Evolutionary conservation across 805 yeast genomes (phyloP).

Genomic region (Lipomyces sp.): DNA sequence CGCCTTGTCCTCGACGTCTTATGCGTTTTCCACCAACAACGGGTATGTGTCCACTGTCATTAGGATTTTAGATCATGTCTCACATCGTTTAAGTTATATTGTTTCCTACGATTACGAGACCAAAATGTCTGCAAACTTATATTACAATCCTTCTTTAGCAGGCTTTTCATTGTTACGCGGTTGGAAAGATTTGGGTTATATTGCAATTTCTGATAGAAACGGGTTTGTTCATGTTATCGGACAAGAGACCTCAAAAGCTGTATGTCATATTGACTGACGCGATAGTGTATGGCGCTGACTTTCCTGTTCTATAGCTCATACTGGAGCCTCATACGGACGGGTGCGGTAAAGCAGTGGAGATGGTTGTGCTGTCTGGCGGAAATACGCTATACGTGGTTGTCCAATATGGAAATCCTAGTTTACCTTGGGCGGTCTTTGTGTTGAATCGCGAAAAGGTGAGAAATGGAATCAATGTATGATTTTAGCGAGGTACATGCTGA

Average conservation of each 20-base stretch:
- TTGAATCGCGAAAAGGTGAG: conserved; percentile 31
- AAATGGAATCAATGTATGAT: no score
- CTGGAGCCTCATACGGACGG: neutral
- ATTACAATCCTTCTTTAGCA: conserved; percentile 34
- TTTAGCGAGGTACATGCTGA: no score
- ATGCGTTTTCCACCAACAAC: conserved; percentile 35
- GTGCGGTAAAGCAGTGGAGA: conserved; percentile 14
- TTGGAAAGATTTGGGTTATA: conserved; percentile 21
- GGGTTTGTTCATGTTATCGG: conserved; percentile 33
- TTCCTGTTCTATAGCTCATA: neutral
- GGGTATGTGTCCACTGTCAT: conserved; percentile 16
- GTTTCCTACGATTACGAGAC: conserved; percentile 7
- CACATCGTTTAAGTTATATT: no score
- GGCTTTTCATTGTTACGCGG: conserved; percentile 48
- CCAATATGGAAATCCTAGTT: conserved; percentile 68
- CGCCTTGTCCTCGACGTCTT: neutral
- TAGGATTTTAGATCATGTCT: no score
- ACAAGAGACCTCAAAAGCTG: neutral
- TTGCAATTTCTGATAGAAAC: conserved; percentile 36
- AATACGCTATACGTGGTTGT: conserved; percentile 40
- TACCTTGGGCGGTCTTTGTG: conserved; percentile 46
- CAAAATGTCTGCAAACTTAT: conserved; percentile 36
- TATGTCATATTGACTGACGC: neutral
- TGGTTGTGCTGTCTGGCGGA: conserved; percentile 24
- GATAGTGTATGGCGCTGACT: neutral